Evolutionary conservation across 371 early-diverging fungal species (phyloP).

Genomic region (Circinella umbellata): DNA sequence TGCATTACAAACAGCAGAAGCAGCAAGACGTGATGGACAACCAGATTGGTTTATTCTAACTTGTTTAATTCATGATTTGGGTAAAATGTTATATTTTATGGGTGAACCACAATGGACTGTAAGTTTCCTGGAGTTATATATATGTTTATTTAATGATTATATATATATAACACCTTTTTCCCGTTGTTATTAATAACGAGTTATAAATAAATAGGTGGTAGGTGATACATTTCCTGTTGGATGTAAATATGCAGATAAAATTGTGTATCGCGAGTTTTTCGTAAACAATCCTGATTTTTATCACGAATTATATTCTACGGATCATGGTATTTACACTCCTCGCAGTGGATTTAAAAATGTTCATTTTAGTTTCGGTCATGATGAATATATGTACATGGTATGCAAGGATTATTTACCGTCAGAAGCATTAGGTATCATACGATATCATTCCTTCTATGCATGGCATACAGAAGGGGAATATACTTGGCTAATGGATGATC

Average conservation of each 20-base stretch:
- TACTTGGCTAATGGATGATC: slow-evolving; percentile 48
- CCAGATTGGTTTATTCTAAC: slow-evolving; percentile 61
- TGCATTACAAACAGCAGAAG: slow-evolving; percentile 64
- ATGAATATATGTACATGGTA: slow-evolving; percentile 64
- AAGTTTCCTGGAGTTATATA: slow-evolving; percentile 12
- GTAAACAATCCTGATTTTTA: slow-evolving; percentile 49
- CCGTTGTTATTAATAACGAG: background rate
- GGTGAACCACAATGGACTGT: slow-evolving; percentile 64
- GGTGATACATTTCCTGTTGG: slow-evolving; percentile 29
- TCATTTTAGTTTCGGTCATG: slow-evolving; percentile 63
- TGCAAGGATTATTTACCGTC: slow-evolving; percentile 54
- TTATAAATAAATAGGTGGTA: background rate
- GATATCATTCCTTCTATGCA: slow-evolving; percentile 65
- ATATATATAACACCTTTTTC: background rate
- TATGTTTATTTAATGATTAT: no score
- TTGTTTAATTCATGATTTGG: slow-evolving; percentile 63
- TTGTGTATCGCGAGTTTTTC: slow-evolving; percentile 52
- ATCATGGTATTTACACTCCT: slow-evolving; percentile 57
- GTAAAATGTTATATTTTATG: slow-evolving; percentile 55
- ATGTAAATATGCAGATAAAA: slow-evolving; percentile 30
- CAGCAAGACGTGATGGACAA: slow-evolving; percentile 52
- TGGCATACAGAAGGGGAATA: slow-evolving; percentile 57
- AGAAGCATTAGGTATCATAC: slow-evolving; percentile 55
- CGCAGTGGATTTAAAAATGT: slow-evolving; percentile 59
- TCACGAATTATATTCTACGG: slow-evolving; percentile 38